phyloP scores from a whole-genome alignment of 2,329 filamentous ascomycete species.

The Cordyceps cicadae region DNA sequence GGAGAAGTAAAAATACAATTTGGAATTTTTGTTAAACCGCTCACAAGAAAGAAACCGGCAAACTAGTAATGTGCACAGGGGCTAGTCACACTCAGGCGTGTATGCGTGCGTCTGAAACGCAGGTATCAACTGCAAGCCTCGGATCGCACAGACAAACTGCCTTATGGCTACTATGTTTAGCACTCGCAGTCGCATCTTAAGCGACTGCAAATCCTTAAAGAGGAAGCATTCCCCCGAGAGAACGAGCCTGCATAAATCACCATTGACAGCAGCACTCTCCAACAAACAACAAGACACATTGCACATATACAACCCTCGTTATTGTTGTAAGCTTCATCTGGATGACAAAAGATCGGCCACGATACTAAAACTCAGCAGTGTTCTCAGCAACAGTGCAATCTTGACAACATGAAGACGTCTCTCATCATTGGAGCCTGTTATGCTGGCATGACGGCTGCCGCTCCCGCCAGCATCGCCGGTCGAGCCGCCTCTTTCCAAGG shows the following conservation, averaged over 20 bases:
- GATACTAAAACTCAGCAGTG: too few relatives aligned
- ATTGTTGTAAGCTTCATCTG: too few relatives aligned
- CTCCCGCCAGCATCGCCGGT: background rate
- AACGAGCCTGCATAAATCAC: background rate
- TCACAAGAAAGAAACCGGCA: background rate
- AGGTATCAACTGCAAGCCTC: background rate
- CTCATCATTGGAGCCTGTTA: background rate
- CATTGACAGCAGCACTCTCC: background rate
- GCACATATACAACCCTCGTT: background rate
- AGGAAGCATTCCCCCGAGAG: background rate
- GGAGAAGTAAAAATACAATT: background rate
- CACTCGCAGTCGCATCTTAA: background rate
- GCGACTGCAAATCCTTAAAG: background rate
- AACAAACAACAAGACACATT: background rate
- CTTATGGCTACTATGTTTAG: too few relatives aligned
- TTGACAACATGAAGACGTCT: background rate
- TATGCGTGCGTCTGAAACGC: background rate
- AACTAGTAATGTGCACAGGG: background rate
- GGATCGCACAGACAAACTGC: background rate
- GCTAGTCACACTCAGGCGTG: background rate
- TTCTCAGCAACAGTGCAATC: background rate
- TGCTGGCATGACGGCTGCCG: slow-evolving; percentile 3
- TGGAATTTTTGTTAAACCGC: slow-evolving; percentile 1
- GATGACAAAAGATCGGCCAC: too few relatives aligned
- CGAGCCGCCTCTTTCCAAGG: background rate